Percentiles rank a stretch among this genome's conserved stretches.
phyloP scores from a whole-genome alignment of 352 stramenopile genomes.

The Phytophthora citricola region DNA sequence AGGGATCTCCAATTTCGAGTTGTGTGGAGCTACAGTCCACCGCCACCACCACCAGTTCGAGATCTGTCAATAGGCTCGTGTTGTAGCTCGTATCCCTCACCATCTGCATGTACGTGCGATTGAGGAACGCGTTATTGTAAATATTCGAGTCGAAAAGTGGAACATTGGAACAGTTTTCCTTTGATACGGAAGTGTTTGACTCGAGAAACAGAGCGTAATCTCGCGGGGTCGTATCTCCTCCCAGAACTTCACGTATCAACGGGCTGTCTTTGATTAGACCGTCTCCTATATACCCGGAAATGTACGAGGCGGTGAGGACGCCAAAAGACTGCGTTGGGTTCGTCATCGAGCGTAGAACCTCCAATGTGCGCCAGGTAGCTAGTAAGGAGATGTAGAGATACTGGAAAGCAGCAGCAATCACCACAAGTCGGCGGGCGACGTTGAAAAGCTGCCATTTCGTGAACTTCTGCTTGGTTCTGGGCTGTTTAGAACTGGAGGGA shows the following conservation, averaged over 20 bases:
- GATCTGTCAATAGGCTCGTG: conserved; percentile 30
- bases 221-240: conserved; percentile 34
- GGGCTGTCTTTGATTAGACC: conserved; percentile 30
- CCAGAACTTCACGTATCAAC: conserved; percentile 21
- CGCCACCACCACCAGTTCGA: conserved; percentile 45
- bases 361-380: conserved; percentile 23
- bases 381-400: conserved; percentile 40
- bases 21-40: conserved; percentile 45
- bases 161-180: conserved; percentile 13
- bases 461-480: conserved; percentile 20
- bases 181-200: conserved; percentile 10
- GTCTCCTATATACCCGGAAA: conserved; percentile 38
- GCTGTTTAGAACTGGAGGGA: neutral
- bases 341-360: conserved; percentile 27
- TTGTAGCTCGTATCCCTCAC: conserved; percentile 44
- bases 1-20: conserved; percentile 15
- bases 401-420: conserved; percentile 27
- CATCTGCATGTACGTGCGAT: conserved; percentile 32
- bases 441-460: conserved; percentile 33
- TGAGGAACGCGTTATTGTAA: conserved; percentile 44
- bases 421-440: conserved; percentile 25
- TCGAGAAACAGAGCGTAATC: conserved; percentile 25
- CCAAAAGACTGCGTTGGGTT: conserved; percentile 18
- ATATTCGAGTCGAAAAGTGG: conserved; percentile 19
- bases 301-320: conserved; percentile 14